These are phyloP conservation scores for Micromonas commoda DNA, from an alignment of 139 green algal genomes.

Conservation along the genomic window DNA sequence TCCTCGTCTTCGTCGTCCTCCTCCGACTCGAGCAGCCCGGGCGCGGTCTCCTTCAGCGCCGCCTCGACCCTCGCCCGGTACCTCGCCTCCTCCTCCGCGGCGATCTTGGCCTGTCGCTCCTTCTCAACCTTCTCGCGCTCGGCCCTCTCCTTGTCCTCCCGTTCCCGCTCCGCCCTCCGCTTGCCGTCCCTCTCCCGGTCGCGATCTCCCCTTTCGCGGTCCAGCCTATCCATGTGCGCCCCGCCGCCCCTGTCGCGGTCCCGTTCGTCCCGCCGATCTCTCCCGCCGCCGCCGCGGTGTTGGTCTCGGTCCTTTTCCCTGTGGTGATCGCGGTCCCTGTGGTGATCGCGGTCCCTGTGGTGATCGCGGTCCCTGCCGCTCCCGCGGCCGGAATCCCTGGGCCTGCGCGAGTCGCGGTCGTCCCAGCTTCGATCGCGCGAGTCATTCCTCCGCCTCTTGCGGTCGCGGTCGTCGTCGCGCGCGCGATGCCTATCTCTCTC, in stretches of 20 bases:
- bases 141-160: slow-evolving; percentile 21
- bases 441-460: too few species aligned
- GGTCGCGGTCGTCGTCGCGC: not conserved
- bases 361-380: too few species aligned
- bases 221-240: not conserved
- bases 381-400: too few species aligned
- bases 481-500: not conserved
- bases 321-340: slow-evolving; percentile 28
- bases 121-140: not conserved
- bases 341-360: slow-evolving; percentile 13
- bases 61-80: not conserved
- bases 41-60: not conserved
- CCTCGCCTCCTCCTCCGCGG: not conserved
- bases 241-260: not conserved
- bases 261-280: not conserved
- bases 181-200: not conserved
- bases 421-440: too few species aligned
- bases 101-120: not conserved
- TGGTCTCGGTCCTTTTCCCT: slow-evolving; percentile 23
- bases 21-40: not conserved
- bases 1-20: slow-evolving; percentile 2
- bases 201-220: slow-evolving; percentile 4
- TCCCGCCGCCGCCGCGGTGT: not conserved
- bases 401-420: too few species aligned
- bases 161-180: slow-evolving; percentile 4